Percentiles rank a stretch among this genome's conserved stretches.
Conservation (phyloP, 2,329 filamentous ascomycete genomes). For the Xylaria sp. region DNA sequence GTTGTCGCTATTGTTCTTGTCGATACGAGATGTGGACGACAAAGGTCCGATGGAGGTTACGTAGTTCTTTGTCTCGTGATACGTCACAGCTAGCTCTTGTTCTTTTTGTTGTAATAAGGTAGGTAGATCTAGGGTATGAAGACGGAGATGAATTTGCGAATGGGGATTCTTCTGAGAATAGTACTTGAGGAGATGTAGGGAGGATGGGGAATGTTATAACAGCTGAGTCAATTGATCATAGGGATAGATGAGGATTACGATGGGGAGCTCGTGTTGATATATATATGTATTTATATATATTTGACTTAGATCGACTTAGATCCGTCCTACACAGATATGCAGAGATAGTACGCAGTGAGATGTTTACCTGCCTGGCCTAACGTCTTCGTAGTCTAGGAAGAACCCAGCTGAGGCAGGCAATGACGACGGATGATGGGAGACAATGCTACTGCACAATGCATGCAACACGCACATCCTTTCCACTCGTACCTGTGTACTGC, state of each 20-base stretch:
- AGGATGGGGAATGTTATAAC: neutral
- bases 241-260: neutral
- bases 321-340: neutral
- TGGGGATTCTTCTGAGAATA: neutral
- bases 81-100: slow-evolving; percentile 23
- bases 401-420: slow-evolving; percentile 1
- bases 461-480: slow-evolving; percentile 26
- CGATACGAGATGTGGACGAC: neutral
- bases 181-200: slow-evolving; percentile 8
- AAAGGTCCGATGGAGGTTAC: neutral
- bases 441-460: slow-evolving; percentile 14
- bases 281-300: neutral
- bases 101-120: slow-evolving; percentile 11
- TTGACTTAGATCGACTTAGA: neutral
- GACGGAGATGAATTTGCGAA: neutral
- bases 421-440: slow-evolving; percentile 23
- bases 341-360: neutral
- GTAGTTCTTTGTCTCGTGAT: slow-evolving; percentile 27
- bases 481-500: neutral
- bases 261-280: neutral
- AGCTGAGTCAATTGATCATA: neutral
- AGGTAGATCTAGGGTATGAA: slow-evolving; percentile 14
- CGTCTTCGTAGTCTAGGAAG: neutral
- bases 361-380: neutral
- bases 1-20: slow-evolving; percentile 4